Base-by-base conservation (phyloP, 352 stramenopile species). In the Pythium guiyangense region DNA sequence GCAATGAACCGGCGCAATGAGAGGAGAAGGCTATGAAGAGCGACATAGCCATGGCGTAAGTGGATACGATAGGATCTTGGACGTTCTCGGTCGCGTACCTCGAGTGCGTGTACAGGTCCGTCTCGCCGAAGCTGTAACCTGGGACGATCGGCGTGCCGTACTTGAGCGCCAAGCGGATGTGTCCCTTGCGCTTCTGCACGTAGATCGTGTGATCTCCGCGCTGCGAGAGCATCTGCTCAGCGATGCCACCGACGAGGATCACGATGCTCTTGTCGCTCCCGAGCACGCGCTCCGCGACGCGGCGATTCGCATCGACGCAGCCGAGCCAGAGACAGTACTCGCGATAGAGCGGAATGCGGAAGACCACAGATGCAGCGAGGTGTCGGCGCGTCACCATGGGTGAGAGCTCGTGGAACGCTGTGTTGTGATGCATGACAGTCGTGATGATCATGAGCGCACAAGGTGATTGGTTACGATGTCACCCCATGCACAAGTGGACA, bases 201-300 rank as follows among this genome's bases (percentile, higher is more conserved):
- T 90, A 91, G 50, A 94, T 74, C 27, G 71, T 80, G 43, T 94
- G 84, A 44, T 92, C 73, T 35, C 77, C 73, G 17, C 68, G 70
- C 54, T 88, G 62, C 44, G 82, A 84, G 22, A 92, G 59, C 83
- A 94, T 90, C 64, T 94, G 82, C 76, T 94, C 84, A 17, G 78
- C 63, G 65, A 92, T 91, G 34, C 83, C 82, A 4, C 84, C 83
- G 40, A 94, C 80, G 17, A 92, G 52, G 39, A 93, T 94, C 25
- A 90, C 79, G 45, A 91, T 58, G 59, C 79, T 92, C 66, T 90
- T 89, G 49, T 74, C 81, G 50, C 78, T 73, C 20, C 63, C 66
- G 34, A 92, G 72, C 57, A 87, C 70, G 64, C 82, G 31, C 46
- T 90, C 73, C 11, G 84, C 84, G 8, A 88, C 72, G 44, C 57